Evolutionary conservation across 169 alveolate genomes (phyloP), one percentile per base, ranked within the genome.

Genomic region (Miamiensis avidus): DNA sequence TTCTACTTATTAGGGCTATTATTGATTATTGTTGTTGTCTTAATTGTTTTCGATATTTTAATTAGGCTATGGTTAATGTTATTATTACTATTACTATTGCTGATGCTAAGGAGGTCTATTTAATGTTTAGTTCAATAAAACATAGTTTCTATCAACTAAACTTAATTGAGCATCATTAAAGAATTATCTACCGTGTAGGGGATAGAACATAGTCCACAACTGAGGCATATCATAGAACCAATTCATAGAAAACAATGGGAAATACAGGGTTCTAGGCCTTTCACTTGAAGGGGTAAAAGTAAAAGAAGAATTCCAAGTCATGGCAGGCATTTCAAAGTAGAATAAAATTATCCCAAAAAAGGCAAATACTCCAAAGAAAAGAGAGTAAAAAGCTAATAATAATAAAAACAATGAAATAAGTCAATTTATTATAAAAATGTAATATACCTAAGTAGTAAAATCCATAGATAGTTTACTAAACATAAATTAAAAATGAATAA

Each of bases 121-220:
- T 64, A 79, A 65, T n/a, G 76, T 16, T 34, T 86, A 81, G 64
- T 81, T 79, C 32, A 86, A 75, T 20, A 79, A 75, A 0, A 76
- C 29, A 32, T 72, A 75, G 65, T 86, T 81, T 27, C 85, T 79
- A 33, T 86, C 90, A 26, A 86, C 90, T 74, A 75, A 34, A 81
- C 78, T 49, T 1, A 86, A 6, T 75, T 86, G 65, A 74, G 29
- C 33, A 30, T 77, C 28, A n/a, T 78, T 78, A 30, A 30, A 74
- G 64, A 73, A 81, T 78, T 81, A 65, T 86, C 90, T 79, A 74
- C 90, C 90, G 32, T 76, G 65, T 31, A 86, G 32, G 11, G 90
- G 90, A 33, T 78, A 86, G 65, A 86, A 86, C 90, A 86, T 86
- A 30, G 87, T 86, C 90, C 90, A 86, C 26, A 86, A 72, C 31